Evolutionary conservation across 352 stramenopile species (phyloP), one percentile per base, ranked within the genome.

Genomic region (Phytophthora pisi): DNA sequence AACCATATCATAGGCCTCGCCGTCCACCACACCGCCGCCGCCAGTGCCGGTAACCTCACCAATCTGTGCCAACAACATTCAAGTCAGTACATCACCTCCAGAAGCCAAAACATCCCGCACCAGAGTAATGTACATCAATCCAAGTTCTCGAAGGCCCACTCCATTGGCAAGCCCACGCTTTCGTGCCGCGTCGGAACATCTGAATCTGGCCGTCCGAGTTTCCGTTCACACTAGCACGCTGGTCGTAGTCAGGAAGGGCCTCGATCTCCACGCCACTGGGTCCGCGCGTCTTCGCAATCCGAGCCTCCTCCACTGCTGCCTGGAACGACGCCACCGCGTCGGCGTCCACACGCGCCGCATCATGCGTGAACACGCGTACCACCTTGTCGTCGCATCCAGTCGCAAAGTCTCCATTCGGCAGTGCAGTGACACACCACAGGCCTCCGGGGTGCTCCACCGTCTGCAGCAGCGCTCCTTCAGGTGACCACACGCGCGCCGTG

Each of bases 151-250:
- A 97, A 5, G 84, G 81, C 1, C 70, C 81, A 34, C 84, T 98
- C 97, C 96, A 99, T 72, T 99, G 96, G 16, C 96, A 98, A 15
- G 97, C 97, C 78, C 97, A 98, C 3, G 96, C 96, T 73, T 94
- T 93, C 40, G 79, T 84, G 60, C 86, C 84, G n/a, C 94, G 97
- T 52, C 97, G 92, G 75, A 99, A 99, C 70, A 99, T 93, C 74
- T 98, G 93, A 42, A 99, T 97, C 70, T 98, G 90, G 18, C 95
- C 94, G 68, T 98, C 96, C 3, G 90, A 98, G 23, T 78, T 92
- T 31, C 97, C 89, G 30, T 76, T 65, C 18, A 89, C 73, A 15
- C 75, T 71, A 24, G 78, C 82, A 40, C 95, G 89, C 56, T 94
- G 74, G 43, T 98, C 95, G 68, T 98, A 99, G 57, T 96, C 82